These are phyloP conservation scores for Fusarium transvaalense DNA, from an alignment of 2,329 filamentous ascomycete genomes.

Conservation along the genomic window DNA sequence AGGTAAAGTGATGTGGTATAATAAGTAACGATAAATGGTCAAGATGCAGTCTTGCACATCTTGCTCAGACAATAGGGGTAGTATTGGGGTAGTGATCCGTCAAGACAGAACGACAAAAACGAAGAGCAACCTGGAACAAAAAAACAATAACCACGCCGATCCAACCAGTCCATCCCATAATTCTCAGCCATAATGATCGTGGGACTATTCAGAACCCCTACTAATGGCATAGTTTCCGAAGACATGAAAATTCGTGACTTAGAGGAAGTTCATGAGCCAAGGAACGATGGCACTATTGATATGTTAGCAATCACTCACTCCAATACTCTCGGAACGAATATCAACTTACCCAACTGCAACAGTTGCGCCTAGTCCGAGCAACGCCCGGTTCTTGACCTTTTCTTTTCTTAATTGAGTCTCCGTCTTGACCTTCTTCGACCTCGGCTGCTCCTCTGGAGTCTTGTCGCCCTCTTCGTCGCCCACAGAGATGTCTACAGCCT, in stretches of 20 bases:
- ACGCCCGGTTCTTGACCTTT: constrained; percentile 85
- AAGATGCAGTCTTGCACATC: constrained; percentile 25
- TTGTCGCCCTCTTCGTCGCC: constrained; percentile 59
- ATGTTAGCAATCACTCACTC: constrained; percentile 29
- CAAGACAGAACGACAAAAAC: constrained; percentile 33
- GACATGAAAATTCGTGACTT: constrained; percentile 48
- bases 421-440: constrained; percentile 82
- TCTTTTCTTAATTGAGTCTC: constrained; percentile 87
- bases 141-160: constrained; percentile 48
- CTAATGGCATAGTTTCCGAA: constrained; percentile 28
- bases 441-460: constrained; percentile 59
- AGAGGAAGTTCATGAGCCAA: constrained; percentile 66
- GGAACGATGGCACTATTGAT: constrained; percentile 60
- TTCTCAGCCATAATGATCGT: constrained; percentile 41
- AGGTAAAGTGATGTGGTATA: constrained; percentile 40
- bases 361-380: constrained; percentile 87
- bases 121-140: constrained; percentile 34
- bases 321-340: neutral
- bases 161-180: constrained; percentile 45
- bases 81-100: constrained; percentile 40
- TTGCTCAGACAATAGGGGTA: constrained; percentile 22
- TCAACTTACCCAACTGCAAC: constrained; percentile 87
- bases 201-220: constrained; percentile 22
- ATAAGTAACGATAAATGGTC: constrained; percentile 17
- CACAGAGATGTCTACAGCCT: constrained; percentile 77